Percentiles rank a stretch among this genome's conserved stretches.
phyloP scores from a whole-genome alignment of 768 basidiomycete species.

The Cantharellus anzutake region DNA sequence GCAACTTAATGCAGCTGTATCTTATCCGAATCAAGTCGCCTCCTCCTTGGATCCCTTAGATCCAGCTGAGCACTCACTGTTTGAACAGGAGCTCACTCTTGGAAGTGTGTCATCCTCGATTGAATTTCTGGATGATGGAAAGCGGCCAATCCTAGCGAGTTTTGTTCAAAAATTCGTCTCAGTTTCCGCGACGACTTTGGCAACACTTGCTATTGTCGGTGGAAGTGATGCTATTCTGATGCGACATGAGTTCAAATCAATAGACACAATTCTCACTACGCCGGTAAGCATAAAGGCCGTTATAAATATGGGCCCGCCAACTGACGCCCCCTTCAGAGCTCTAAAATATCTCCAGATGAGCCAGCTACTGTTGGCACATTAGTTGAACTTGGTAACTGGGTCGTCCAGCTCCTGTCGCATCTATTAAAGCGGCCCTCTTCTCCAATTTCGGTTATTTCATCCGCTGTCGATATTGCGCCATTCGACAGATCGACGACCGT shows the following conservation, averaged over 20 bases:
- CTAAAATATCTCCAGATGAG: slow-evolving; percentile 67
- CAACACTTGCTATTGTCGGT: slow-evolving; percentile 50
- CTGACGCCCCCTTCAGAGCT: slow-evolving; percentile 32
- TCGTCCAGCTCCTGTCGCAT: slow-evolving; percentile 51
- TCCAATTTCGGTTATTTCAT: not conserved
- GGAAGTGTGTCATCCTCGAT: slow-evolving; percentile 21
- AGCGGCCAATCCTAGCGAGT: slow-evolving; percentile 51
- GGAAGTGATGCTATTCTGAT: slow-evolving; percentile 48
- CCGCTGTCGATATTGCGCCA: slow-evolving; percentile 13
- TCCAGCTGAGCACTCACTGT: slow-evolving; percentile 44
- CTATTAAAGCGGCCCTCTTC: slow-evolving; percentile 25
- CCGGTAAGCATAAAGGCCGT: slow-evolving; percentile 10
- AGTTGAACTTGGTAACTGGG: slow-evolving; percentile 64
- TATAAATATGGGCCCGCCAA: not conserved
- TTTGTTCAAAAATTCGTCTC: slow-evolving; percentile 54
- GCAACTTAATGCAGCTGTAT: slow-evolving; percentile 75
- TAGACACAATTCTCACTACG: not conserved
- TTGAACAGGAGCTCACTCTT: slow-evolving; percentile 38
- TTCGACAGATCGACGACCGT: slow-evolving; percentile 24
- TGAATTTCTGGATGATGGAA: slow-evolving; percentile 38
- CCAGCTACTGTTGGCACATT: slow-evolving; percentile 73
- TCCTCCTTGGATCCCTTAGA: slow-evolving; percentile 66
- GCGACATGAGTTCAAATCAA: slow-evolving; percentile 11
- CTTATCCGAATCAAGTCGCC: slow-evolving; percentile 77
- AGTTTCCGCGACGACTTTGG: slow-evolving; percentile 48